Conservation (phyloP, 2,329 filamentous ascomycete genomes). For the Cadophora sp. region DNA sequence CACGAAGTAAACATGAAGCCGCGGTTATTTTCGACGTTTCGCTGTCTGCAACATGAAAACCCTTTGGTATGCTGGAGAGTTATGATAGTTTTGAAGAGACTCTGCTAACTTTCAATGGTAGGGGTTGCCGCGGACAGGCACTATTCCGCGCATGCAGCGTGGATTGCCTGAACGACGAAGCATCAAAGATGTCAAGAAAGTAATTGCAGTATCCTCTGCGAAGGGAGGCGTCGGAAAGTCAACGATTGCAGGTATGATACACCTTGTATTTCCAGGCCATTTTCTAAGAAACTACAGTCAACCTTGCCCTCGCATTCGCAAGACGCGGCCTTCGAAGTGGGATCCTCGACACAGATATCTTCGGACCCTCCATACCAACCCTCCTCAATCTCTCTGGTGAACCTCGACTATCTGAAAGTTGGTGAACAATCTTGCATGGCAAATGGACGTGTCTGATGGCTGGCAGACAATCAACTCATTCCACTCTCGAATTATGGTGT, state of each 20-base stretch:
- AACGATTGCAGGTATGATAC: conserved; percentile 76
- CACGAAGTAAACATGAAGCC: conserved; percentile 44
- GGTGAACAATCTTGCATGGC: conserved; percentile 43
- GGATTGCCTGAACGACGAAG: conserved; percentile 81
- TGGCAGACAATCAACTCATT: conserved; percentile 76
- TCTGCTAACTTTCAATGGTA: conserved; percentile 48
- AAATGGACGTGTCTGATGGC: conserved; percentile 36
- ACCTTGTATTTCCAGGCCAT: neutral
- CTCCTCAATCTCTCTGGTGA: conserved; percentile 83
- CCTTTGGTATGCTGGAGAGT: conserved; percentile 68
- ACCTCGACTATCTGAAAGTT: conserved; percentile 76
- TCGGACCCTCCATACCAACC: conserved; percentile 93
- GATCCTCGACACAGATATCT: conserved; percentile 95
- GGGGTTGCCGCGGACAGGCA: conserved; percentile 84
- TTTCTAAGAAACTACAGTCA: conserved; percentile 55
- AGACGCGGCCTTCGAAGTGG: conserved; percentile 81
- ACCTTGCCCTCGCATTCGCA: conserved; percentile 87
- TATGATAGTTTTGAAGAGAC: neutral
- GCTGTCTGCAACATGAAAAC: conserved; percentile 77
- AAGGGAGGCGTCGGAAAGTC: conserved; percentile 99
- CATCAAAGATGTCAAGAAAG: conserved; percentile 85
- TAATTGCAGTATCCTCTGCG: conserved; percentile 96
- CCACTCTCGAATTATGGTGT: conserved; percentile 94
- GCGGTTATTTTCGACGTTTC: conserved; percentile 61
- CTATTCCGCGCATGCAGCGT: conserved; percentile 77